Evolutionary conservation across 73 alveolate genomes (phyloP).

Genomic region (Blepharisma stoltei): DNA sequence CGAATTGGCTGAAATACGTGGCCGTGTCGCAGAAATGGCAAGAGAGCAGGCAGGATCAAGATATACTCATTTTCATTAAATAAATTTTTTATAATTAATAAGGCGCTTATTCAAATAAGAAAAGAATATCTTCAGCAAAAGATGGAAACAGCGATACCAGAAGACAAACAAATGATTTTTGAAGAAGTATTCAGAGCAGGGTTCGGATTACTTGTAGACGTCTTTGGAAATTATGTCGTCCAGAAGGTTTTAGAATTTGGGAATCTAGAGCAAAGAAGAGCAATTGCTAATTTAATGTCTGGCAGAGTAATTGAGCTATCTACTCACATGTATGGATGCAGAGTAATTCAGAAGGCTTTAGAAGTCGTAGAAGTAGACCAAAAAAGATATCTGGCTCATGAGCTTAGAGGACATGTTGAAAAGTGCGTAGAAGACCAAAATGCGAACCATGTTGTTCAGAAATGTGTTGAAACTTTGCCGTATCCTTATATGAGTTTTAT

Average conservation of each 20-base stretch:
- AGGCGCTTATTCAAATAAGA: no score
- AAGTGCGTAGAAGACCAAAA: slow-evolving; percentile 16
- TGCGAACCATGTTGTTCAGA: slow-evolving; percentile 29
- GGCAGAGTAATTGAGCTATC: slow-evolving; percentile 9
- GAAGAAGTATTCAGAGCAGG: slow-evolving; percentile 52
- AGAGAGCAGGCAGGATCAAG: slow-evolving; percentile 65
- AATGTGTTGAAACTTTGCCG: slow-evolving; percentile 43
- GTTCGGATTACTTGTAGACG: slow-evolving; percentile 5
- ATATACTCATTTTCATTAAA: no score
- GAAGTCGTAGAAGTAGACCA: slow-evolving; percentile 49
- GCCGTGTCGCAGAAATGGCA: slow-evolving; percentile 21
- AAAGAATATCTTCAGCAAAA: slow-evolving; percentile 56
- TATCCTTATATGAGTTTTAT: background rate
- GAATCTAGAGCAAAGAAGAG: slow-evolving; percentile 1
- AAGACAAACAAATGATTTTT: slow-evolving; percentile 49
- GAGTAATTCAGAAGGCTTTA: slow-evolving; percentile 22
- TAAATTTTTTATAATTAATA: no score
- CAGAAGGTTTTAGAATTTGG: slow-evolving; percentile 33
- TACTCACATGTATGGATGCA: slow-evolving; percentile 21
- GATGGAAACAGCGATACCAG: slow-evolving; percentile 52
- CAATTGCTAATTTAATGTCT: background rate
- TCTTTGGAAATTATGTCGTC: slow-evolving; percentile 27
- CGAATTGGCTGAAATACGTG: background rate
- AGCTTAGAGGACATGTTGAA: slow-evolving; percentile 41
- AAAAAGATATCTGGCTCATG: slow-evolving; percentile 42